These are phyloP conservation scores for Dactylis glomerata DNA, from an alignment of 176 grass and related monocot species.

Conservation along the genomic window DNA sequence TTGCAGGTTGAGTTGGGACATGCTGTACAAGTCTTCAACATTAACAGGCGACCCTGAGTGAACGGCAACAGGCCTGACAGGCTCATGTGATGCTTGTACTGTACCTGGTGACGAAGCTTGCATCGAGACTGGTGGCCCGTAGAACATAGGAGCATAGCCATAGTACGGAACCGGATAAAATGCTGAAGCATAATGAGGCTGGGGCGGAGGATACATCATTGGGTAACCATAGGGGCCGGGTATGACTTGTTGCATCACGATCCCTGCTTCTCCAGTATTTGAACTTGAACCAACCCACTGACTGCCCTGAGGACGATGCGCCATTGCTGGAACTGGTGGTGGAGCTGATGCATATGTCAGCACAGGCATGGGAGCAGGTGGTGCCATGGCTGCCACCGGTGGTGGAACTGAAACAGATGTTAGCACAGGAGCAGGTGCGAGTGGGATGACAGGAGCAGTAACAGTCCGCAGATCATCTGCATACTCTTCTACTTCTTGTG, in stretches of 20 bases:
- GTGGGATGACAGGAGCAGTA: not conserved
- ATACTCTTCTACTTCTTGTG: conserved; percentile 48
- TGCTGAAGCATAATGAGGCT: conserved; percentile 26
- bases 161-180: conserved; percentile 37
- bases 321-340: not conserved
- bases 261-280: conserved; percentile 22
- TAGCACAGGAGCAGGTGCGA: conserved; percentile 8
- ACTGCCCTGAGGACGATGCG: conserved; percentile 18
- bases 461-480: conserved; percentile 15
- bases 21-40: conserved; percentile 45
- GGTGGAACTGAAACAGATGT: conserved; percentile 4
- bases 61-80: conserved; percentile 46
- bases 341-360: conserved; percentile 12
- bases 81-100: conserved; percentile 34
- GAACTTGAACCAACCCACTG: conserved; percentile 4
- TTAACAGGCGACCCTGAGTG: conserved; percentile 48
- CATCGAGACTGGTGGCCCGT: not conserved
- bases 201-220: conserved; percentile 39
- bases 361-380: conserved; percentile 17
- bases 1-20: conserved; percentile 49
- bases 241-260: conserved; percentile 31
- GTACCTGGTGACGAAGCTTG: conserved; percentile 18
- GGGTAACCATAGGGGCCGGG: conserved; percentile 45
- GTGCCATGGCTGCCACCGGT: not conserved
- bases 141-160: conserved; percentile 33